These are phyloP conservation scores for Spizellomyces punctatus DNA, from an alignment of 192 early-diverging fungal genomes.

Conservation along the genomic window DNA sequence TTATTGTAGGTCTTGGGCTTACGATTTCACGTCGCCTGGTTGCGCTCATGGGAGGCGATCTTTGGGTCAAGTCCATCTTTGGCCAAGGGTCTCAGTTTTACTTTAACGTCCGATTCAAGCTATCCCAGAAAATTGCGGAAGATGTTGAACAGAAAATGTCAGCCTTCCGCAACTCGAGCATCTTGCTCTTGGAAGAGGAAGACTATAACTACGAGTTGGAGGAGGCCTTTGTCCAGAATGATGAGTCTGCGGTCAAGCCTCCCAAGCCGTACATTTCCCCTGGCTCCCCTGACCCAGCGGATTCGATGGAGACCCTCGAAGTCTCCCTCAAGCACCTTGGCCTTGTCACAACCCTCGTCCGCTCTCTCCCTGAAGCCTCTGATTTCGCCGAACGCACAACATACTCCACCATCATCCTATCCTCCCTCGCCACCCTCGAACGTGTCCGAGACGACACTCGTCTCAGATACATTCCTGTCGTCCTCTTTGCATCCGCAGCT, in stretches of 20 bases:
- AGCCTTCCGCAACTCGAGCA: constrained; percentile 17
- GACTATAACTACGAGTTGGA: not conserved
- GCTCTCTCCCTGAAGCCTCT: constrained; percentile 12
- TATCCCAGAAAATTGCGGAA: constrained; percentile 10
- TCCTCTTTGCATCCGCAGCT: constrained; percentile 60
- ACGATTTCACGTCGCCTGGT: constrained; percentile 64
- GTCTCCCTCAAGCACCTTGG: constrained; percentile 1
- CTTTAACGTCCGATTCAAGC: constrained; percentile 34
- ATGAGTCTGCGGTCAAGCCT: not conserved
- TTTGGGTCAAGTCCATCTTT: constrained; percentile 22
- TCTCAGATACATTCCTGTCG: constrained; percentile 75
- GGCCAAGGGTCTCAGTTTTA: constrained; percentile 30
- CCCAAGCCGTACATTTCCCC: not conserved
- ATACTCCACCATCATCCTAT: constrained; percentile 31
- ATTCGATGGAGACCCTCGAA: constrained; percentile 8
- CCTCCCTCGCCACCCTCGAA: constrained; percentile 17
- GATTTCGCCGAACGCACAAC: constrained; percentile 16
- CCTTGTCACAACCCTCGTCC: constrained; percentile 12
- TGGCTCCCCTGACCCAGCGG: not conserved
- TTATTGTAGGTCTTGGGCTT: constrained; percentile 63
- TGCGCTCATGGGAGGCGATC: constrained; percentile 61
- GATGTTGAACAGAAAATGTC: constrained; percentile 32
- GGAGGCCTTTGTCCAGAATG: not conserved
- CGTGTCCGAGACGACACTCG: constrained; percentile 29
- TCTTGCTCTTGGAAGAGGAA: constrained; percentile 28